phyloP scores from a whole-genome alignment of 139 green algal genomes.

The Micromonas commoda region DNA sequence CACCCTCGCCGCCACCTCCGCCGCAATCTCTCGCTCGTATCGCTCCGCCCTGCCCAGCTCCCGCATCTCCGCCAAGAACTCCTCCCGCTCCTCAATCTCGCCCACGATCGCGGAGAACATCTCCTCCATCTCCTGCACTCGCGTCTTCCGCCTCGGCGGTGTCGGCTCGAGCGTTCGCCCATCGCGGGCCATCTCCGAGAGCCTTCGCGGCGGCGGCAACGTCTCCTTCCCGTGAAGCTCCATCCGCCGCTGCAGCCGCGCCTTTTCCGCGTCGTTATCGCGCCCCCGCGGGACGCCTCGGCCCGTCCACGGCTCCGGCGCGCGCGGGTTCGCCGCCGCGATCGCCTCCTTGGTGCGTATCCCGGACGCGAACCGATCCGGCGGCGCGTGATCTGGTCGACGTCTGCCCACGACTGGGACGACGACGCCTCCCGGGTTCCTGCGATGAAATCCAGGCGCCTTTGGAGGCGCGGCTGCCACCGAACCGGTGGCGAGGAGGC shows the following conservation, averaged over 20 bases:
- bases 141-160: neutral
- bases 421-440: too few species aligned
- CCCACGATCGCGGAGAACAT: neutral
- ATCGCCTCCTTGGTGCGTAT: neutral
- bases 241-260: neutral
- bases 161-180: neutral
- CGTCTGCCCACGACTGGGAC: too few species aligned
- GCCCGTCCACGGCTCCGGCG: neutral
- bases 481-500: too few species aligned
- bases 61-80: neutral
- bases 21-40: neutral
- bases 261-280: neutral
- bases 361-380: too few species aligned
- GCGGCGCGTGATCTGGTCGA: too few species aligned
- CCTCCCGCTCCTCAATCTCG: neutral
- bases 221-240: neutral
- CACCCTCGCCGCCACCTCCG: neutral
- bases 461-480: neutral
- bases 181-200: neutral
- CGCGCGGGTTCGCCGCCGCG: neutral
- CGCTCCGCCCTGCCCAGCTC: neutral
- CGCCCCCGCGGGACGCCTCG: neutral
- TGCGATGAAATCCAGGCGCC: too few species aligned
- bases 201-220: neutral
- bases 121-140: neutral